Conservation (phyloP, 2,329 filamentous ascomycete species). For the Cordyceps militaris region DNA sequence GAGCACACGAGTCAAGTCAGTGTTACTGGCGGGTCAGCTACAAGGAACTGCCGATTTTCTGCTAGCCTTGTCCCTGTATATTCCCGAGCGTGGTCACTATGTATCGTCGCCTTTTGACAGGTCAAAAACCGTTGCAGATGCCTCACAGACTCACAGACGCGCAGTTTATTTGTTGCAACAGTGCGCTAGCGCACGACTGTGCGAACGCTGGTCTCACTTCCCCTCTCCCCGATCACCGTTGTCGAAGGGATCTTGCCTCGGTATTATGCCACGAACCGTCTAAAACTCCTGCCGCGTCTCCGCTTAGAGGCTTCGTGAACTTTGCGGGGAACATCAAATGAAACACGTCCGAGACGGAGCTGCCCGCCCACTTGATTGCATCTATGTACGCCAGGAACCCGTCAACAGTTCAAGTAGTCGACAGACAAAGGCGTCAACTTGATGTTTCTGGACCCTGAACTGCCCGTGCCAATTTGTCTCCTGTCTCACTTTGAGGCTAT, state of each 20-base stretch:
- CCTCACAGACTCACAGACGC: neutral
- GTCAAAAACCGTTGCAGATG: neutral
- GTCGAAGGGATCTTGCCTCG: neutral
- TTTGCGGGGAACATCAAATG: neutral
- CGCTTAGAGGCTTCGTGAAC: neutral
- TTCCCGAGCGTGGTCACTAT: neutral
- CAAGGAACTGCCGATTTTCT: neutral
- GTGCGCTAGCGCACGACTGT: neutral
- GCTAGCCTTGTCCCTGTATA: neutral
- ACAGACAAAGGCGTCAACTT: neutral
- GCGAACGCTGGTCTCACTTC: neutral
- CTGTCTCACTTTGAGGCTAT: no score
- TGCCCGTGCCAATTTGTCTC: no score
- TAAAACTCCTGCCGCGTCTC: neutral
- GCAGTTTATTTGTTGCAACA: neutral
- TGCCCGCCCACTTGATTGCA: neutral
- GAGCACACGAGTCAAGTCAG: no score
- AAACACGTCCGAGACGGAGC: neutral
- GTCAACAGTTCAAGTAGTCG: neutral
- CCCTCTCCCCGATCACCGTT: neutral
- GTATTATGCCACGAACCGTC: neutral
- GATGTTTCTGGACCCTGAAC: no score
- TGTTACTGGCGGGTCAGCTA: neutral
- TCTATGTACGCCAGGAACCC: neutral
- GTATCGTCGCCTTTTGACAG: neutral